These are phyloP conservation scores for Chlamydomonas schloesseri DNA, from an alignment of 139 green algal species.

Conservation along the genomic window DNA sequence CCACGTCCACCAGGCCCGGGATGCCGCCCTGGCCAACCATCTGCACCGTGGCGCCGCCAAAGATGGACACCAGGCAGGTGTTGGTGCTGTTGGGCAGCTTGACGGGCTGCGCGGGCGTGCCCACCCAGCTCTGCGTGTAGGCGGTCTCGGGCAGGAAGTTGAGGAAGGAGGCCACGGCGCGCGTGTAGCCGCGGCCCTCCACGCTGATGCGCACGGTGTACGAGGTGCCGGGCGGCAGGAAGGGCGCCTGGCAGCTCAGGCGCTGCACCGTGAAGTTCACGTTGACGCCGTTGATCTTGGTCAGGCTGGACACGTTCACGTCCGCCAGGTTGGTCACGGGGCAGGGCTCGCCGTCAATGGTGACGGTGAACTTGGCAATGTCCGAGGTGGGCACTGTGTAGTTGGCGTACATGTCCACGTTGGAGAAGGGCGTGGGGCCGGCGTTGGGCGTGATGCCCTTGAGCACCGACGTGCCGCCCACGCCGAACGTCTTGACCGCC, in stretches of 20 bases:
- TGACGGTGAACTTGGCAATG: neutral
- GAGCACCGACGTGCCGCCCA: neutral
- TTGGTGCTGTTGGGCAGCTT: no score
- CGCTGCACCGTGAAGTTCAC: conserved; percentile 6
- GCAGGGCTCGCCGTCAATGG: neutral
- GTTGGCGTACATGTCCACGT: neutral
- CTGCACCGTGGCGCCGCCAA: neutral
- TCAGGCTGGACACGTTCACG: neutral
- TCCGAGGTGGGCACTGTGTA: neutral
- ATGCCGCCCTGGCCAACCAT: no score
- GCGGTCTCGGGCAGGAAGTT: neutral
- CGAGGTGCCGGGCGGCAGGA: neutral
- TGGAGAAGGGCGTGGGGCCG: neutral
- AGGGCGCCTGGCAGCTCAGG: neutral
- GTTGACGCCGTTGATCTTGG: neutral
- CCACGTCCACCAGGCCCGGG: neutral
- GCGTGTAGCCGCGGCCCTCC: conserved; percentile 5
- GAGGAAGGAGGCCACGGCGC: neutral
- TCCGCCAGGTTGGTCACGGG: neutral
- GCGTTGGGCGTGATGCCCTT: conserved; percentile 1
- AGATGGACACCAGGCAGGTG: conserved; percentile 3
- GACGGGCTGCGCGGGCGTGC: no score
- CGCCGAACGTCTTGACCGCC: neutral
- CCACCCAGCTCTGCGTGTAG: neutral
- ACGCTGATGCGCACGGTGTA: conserved; percentile 37